A percentile compares a stretch with the other conserved stretches of the same genome.
Conservation (phyloP, 306 rosid genomes). For the Glycine latifolia region DNA sequence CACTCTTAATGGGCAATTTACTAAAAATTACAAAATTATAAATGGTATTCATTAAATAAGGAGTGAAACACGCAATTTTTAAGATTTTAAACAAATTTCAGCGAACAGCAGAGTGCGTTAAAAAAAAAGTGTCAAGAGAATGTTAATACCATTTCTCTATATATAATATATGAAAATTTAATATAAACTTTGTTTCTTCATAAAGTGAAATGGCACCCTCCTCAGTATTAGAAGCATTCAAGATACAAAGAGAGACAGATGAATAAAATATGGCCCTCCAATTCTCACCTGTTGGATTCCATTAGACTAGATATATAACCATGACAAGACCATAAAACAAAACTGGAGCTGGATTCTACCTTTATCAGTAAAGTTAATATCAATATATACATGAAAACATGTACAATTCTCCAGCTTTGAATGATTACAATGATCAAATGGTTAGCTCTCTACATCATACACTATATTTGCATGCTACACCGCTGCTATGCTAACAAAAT, state of each 20-base stretch:
- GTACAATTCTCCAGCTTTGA: slow-evolving; percentile 56
- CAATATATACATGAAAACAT: slow-evolving; percentile 57
- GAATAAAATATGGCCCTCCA: slow-evolving; percentile 4
- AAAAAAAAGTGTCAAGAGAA: no score
- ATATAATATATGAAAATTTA: not conserved
- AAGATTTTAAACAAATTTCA: no score
- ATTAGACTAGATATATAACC: slow-evolving; percentile 23
- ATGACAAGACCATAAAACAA: slow-evolving; percentile 30
- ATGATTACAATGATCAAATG: slow-evolving; percentile 56
- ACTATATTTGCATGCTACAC: slow-evolving; percentile 56
- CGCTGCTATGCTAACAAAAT: slow-evolving; percentile 44
- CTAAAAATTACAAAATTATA: no score
- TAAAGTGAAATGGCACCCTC: not conserved
- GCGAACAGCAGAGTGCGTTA: no score
- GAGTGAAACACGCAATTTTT: no score
- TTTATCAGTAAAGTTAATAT: slow-evolving; percentile 26
- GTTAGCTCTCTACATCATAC: slow-evolving; percentile 70
- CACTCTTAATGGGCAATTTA: no score
- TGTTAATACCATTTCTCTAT: no score
- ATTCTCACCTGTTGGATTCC: slow-evolving; percentile 25
- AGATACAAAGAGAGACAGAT: not conserved
- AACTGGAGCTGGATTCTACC: slow-evolving; percentile 38
- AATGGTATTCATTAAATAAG: no score
- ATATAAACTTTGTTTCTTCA: not conserved
- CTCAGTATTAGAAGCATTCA: not conserved